Evolutionary conservation across 768 basidiomycete species (phyloP).

Genomic region (Lactifluus rugatus): DNA sequence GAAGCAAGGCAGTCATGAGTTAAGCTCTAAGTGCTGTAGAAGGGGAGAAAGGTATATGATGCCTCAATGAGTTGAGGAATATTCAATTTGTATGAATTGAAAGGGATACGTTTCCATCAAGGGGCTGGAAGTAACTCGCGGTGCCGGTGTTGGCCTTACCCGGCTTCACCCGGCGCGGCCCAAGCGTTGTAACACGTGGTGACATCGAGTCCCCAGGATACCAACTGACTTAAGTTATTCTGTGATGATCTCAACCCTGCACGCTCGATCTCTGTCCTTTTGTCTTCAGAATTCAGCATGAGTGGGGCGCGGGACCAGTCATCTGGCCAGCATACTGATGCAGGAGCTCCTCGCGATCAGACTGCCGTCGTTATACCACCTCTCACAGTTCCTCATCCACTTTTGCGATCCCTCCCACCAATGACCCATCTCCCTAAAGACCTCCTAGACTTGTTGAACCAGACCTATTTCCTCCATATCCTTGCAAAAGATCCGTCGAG

Average conservation of each 20-base stretch:
- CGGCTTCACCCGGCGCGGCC: neutral
- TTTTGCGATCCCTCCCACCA: conserved; percentile 19
- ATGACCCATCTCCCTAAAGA: conserved; percentile 40
- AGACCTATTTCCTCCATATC: conserved; percentile 57
- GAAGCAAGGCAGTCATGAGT: conserved; percentile 4
- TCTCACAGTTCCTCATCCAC: conserved; percentile 9
- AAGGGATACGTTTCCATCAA: too few relatives aligned
- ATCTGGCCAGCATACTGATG: neutral
- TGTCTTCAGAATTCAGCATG: neutral
- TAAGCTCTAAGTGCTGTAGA: neutral
- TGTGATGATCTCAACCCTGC: neutral
- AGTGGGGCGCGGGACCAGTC: neutral
- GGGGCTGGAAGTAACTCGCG: too few relatives aligned
- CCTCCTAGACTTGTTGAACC: conserved; percentile 45
- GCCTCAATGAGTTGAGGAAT: too few relatives aligned
- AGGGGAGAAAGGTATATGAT: neutral
- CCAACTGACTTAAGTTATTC: neutral
- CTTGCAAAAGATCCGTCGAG: conserved; percentile 51
- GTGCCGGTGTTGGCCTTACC: neutral
- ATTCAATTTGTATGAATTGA: neutral
- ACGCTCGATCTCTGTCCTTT: neutral
- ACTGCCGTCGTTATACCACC: conserved; percentile 3
- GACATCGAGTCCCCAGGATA: too few relatives aligned
- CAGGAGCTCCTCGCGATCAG: neutral
- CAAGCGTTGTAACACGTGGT: too few relatives aligned